Conservation (phyloP, 2,329 filamentous ascomycete genomes). For the Pseudogymnoascus sp. region DNA sequence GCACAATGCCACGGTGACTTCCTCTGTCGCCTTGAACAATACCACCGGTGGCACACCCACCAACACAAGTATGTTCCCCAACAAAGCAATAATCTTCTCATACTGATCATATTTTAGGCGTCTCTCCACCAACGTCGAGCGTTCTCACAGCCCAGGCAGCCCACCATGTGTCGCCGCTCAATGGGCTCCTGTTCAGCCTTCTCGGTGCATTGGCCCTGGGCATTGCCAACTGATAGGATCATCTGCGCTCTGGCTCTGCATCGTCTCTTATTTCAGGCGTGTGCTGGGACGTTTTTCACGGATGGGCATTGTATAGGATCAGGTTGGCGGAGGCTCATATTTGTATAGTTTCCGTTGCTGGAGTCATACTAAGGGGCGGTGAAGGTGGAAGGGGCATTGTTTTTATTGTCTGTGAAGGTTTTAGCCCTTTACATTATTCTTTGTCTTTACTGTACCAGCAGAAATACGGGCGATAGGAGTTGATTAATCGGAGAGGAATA, state of each 20-base stretch:
- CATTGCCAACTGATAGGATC: not conserved
- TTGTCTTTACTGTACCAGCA: not conserved
- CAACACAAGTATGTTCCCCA: not conserved
- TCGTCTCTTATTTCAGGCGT: constrained; percentile 4
- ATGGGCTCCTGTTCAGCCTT: not conserved
- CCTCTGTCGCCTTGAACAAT: not conserved
- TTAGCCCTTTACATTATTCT: constrained; percentile 7
- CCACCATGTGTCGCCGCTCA: not conserved
- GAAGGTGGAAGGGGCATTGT: not conserved
- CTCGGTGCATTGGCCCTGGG: not conserved
- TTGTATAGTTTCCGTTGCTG: constrained; percentile 7
- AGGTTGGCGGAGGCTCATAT: constrained; percentile 6
- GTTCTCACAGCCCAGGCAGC: not conserved
- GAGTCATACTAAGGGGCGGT: not conserved
- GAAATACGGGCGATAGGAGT: not conserved
- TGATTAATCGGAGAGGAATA: not conserved
- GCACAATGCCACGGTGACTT: not conserved
- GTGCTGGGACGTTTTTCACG: not conserved
- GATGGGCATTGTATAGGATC: constrained; percentile 3
- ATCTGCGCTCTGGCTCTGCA: not conserved
- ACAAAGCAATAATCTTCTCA: not conserved
- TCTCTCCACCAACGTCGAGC: not conserved
- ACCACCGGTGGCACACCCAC: not conserved
- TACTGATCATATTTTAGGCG: not conserved
- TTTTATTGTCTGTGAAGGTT: constrained; percentile 3